Base-by-base conservation (phyloP, 2,329 filamentous ascomycete genomes). In the Didymella keratinophila region DNA sequence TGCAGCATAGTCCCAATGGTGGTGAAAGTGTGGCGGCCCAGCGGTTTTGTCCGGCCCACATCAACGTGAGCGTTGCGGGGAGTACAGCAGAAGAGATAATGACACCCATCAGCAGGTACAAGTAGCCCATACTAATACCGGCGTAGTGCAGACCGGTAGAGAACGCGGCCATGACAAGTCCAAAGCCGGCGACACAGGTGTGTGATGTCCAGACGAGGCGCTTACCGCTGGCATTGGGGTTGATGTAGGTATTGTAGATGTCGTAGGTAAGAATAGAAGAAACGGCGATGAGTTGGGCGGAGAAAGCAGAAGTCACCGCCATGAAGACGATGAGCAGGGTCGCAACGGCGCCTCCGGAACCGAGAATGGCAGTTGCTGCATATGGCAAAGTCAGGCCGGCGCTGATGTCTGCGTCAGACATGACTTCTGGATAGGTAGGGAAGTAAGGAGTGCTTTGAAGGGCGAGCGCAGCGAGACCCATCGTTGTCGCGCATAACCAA, bases 261-360 rank as follows among this genome's bases (percentile, higher is more conserved):
- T 96, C 92, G 73, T 95, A 96, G 0, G 92, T 95, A 76, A 89
- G 86, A 74, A 96, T 96, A 3, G 90, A 93, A 2, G 90, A 93
- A 1, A 96, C 91, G 1, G 93, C 79, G 16, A 82, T 81, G 5
- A 81, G 72, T 55, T 82, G 79, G 0, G 80, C 78, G 2, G 71
- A 78, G 43, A 80, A 80, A 0, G 77, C 77, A 4, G 71, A 75
- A 0, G 81, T 82, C 6, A 81, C 78, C 4, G 80, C 79, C 80
- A 82, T 82, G 71, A 82, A 82, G 0, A 82, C 72, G 16, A 81
- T 71, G 4, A 82, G 63, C 20, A 75, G 62, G 0, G 70, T 71
- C 9, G 69, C 70, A 3, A 72, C 66, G 11, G 72, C 72, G 39
- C 72, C 71, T 0, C 71, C 70, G 20, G 71, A 72, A 27, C 72